Evolutionary conservation across 2,329 filamentous ascomycete species (phyloP).

Genomic region (Calonectria leucothoes): DNA sequence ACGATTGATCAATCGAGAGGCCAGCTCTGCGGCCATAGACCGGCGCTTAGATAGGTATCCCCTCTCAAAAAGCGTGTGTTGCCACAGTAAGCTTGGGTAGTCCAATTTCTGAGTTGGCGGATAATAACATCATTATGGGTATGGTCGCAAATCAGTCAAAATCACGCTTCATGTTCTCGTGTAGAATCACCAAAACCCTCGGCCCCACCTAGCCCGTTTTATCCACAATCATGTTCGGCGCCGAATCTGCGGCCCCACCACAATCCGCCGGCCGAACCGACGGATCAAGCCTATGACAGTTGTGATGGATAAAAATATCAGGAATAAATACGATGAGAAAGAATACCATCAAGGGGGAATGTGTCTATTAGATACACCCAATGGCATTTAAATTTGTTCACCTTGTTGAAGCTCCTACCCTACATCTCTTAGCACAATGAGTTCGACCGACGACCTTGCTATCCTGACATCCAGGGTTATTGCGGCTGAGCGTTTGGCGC

Average conservation of each 20-base stretch:
- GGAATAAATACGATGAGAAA: too few species aligned
- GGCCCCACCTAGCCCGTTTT: background rate
- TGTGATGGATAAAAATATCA: background rate
- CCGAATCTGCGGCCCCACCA: background rate
- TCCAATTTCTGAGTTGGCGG: background rate
- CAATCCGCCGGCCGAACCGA: background rate
- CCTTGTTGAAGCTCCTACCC: background rate
- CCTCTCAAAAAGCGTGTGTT: background rate
- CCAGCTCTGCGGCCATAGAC: background rate
- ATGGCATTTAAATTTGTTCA: background rate
- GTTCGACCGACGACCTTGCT: background rate
- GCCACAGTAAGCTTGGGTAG: background rate
- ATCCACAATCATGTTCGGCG: background rate
- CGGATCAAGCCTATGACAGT: too few species aligned
- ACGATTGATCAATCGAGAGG: background rate
- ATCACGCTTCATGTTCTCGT: background rate
- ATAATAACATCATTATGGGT: background rate
- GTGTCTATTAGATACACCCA: too few species aligned
- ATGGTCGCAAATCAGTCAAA: background rate
- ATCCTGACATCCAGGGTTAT: background rate
- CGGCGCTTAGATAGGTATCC: background rate
- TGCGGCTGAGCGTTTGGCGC: background rate
- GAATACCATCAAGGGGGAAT: background rate
- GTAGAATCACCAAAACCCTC: background rate
- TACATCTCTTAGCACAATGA: background rate